These are phyloP conservation scores for Candida sanyaensis DNA, from an alignment of 1,139 yeast species.

Conservation along the genomic window DNA sequence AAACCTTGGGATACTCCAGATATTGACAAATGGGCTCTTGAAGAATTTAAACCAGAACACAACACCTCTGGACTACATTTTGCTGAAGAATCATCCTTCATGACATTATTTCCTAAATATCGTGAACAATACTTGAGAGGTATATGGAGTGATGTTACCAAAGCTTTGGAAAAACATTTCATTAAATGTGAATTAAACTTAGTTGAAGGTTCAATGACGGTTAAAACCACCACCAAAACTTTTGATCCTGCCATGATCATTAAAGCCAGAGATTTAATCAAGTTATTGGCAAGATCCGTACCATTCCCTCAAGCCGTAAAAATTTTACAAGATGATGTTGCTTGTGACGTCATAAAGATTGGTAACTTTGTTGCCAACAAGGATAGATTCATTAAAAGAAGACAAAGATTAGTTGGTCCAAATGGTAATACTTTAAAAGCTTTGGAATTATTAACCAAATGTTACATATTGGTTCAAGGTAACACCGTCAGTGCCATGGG, in stretches of 20 bases:
- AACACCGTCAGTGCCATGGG: constrained; percentile 98
- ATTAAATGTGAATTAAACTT: constrained; percentile 82
- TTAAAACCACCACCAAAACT: constrained; percentile 91
- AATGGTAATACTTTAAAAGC: constrained; percentile 97
- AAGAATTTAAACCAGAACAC: constrained; percentile 88
- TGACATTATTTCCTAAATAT: constrained; percentile 94
- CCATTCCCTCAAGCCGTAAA: constrained; percentile 97
- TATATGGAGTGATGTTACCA: constrained; percentile 93
- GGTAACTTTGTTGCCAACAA: constrained; percentile 87
- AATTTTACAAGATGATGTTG: constrained; percentile 86
- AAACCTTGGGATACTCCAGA: constrained; percentile 99
- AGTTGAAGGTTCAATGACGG: constrained; percentile 98
- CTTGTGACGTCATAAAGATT: constrained; percentile 95
- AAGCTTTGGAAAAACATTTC: constrained; percentile 69
- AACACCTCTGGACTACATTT: constrained; percentile 84
- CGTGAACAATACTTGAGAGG: constrained; percentile 88
- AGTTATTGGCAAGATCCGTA: constrained; percentile 91
- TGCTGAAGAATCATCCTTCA: constrained; percentile 91
- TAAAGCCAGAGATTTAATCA: constrained; percentile 93
- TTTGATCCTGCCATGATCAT: constrained; percentile 92
- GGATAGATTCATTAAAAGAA: constrained; percentile 90
- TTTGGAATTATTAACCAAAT: constrained; percentile 85
- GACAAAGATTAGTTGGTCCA: constrained; percentile 97
- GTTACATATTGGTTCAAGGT: constrained; percentile 96
- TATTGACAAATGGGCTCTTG: constrained; percentile 90